Conservation (phyloP, 2,329 filamentous ascomycete genomes). For the Bipolaris victoriae region DNA sequence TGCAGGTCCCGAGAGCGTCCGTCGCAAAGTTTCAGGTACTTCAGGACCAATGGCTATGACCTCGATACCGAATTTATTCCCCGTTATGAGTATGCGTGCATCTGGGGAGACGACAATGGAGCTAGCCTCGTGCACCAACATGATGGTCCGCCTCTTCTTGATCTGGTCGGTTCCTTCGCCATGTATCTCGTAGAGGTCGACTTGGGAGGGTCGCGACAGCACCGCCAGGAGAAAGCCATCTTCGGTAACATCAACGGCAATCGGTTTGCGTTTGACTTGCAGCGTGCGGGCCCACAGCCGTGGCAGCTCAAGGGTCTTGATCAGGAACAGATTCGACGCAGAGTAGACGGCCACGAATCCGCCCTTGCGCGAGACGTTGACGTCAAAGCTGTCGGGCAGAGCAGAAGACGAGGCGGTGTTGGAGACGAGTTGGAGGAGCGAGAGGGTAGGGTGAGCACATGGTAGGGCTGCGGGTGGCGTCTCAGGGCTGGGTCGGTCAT, state of each 20-base stretch:
- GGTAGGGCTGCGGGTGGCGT: conserved; percentile 28
- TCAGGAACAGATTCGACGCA: conserved; percentile 47
- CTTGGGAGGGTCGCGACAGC: conserved; percentile 79
- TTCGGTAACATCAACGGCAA: conserved; percentile 77
- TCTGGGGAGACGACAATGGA: conserved; percentile 82
- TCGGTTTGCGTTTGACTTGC: conserved; percentile 47
- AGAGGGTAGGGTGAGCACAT: conserved; percentile 42
- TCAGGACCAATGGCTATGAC: conserved; percentile 75
- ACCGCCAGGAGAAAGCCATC: conserved; percentile 79
- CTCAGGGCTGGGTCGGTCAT: conserved; percentile 29
- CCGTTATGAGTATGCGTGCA: conserved; percentile 80
- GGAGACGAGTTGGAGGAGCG: conserved; percentile 48
- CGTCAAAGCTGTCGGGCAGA: conserved; percentile 47
- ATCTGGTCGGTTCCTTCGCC: conserved; percentile 56
- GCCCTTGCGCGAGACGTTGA: conserved; percentile 46
- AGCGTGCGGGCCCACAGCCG: conserved; percentile 46
- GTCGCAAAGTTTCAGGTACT: conserved; percentile 51
- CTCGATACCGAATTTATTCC: conserved; percentile 88
- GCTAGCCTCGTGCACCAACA: conserved; percentile 77
- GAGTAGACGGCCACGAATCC: conserved; percentile 47
- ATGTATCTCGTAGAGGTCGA: conserved; percentile 80
- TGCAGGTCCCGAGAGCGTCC: conserved; percentile 46
- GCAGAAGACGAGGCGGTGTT: conserved; percentile 49
- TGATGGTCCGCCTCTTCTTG: conserved; percentile 73
- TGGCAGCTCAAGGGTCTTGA: conserved; percentile 47